These are phyloP conservation scores for Camellia granthamiana DNA, from an alignment of 148 eudicot genomes.

Conservation along the genomic window DNA sequence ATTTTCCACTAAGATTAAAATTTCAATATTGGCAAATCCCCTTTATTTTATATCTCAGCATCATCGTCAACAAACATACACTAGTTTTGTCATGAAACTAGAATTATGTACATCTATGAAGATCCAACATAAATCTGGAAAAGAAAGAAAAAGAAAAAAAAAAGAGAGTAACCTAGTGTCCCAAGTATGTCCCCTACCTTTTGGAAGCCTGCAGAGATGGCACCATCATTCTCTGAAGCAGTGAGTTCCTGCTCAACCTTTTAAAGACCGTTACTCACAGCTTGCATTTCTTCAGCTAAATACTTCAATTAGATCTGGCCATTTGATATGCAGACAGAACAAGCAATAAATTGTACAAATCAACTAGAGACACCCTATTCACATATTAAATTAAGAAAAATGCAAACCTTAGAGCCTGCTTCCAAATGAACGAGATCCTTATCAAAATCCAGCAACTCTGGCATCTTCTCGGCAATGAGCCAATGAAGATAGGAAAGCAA, in stretches of 20 bases:
- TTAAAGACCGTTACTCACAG: conserved; percentile 98
- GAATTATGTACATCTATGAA: background rate
- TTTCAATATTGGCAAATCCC: too few species aligned
- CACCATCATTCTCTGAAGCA: conserved; percentile 90
- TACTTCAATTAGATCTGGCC: conserved; percentile 83
- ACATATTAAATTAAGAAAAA: background rate
- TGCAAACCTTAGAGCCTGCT: conserved; percentile 86
- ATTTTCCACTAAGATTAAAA: too few species aligned
- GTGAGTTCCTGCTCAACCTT: conserved; percentile 97
- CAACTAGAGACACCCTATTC: background rate
- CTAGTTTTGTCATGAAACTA: too few species aligned
- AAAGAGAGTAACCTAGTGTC: background rate
- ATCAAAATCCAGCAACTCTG: conserved; percentile 85
- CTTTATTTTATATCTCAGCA: too few species aligned
- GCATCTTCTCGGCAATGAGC: conserved; percentile 91
- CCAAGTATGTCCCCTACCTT: conserved; percentile 44
- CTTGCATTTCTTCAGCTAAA: conserved; percentile 99
- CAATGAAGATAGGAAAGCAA: conserved; percentile 22
- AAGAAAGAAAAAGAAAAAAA: background rate
- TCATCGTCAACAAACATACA: too few species aligned
- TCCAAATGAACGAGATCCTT: conserved; percentile 91
- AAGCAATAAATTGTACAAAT: conserved; percentile 3
- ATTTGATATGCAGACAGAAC: conserved; percentile 13
- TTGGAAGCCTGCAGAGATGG: conserved; percentile 76
- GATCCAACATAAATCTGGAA: background rate